A percentile compares a stretch with the other conserved stretches of the same genome.
Evolutionary conservation across 108 stramenopile species (phyloP).

Genomic region (Parietichytrium sp.): DNA sequence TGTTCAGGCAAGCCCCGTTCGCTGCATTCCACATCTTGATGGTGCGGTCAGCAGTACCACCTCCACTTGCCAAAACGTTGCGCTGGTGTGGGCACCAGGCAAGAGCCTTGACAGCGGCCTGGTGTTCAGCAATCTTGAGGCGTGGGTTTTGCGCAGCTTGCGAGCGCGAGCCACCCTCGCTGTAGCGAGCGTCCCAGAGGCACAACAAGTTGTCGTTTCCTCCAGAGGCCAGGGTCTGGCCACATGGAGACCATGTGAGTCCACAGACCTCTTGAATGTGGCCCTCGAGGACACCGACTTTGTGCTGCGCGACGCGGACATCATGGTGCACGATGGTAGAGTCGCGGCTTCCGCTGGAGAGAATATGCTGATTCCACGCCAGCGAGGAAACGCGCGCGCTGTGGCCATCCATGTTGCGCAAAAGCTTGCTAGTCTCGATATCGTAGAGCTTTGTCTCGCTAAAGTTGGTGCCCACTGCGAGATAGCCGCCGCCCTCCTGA

Average conservation of each 20-base stretch:
- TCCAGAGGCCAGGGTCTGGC: constrained; percentile 86
- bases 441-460: constrained; percentile 86
- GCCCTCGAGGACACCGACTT: constrained; percentile 68
- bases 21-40: constrained; percentile 99
- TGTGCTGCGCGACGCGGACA: constrained; percentile 84
- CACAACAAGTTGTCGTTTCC: constrained; percentile 97
- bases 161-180: constrained; percentile 57
- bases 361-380: constrained; percentile 89
- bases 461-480: constrained; percentile 84
- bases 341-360: constrained; percentile 83
- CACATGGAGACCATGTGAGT: constrained; percentile 91
- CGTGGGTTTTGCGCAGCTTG: constrained; percentile 58
- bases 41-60: constrained; percentile 93
- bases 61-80: constrained; percentile 88
- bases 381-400: constrained; percentile 84
- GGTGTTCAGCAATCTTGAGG: constrained; percentile 79
- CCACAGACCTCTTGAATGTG: constrained; percentile 96
- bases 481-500: constrained; percentile 70
- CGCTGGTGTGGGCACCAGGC: constrained; percentile 98
- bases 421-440: constrained; percentile 61
- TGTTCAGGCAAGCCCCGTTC: constrained; percentile 86
- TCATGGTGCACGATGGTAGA: constrained; percentile 90
- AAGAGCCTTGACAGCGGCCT: constrained; percentile 95
- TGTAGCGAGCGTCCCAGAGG: constrained; percentile 89
- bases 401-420: constrained; percentile 84